Percentiles rank a stretch among this genome's conserved stretches.
Evolutionary conservation across 371 early-diverging fungal genomes (phyloP).

Genomic region (Dentiscutata heterogama): DNA sequence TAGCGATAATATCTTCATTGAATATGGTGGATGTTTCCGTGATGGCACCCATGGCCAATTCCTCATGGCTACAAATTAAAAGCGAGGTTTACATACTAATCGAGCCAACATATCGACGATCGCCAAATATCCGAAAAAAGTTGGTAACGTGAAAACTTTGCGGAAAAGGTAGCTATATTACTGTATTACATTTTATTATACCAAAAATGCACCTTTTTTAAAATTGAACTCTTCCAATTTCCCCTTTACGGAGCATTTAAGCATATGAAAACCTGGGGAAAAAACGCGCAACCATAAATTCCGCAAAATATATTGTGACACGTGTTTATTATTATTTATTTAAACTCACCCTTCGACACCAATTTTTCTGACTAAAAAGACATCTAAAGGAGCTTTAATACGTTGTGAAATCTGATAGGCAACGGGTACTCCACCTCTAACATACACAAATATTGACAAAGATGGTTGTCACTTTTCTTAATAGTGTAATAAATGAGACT

Average conservation of each 20-base stretch:
- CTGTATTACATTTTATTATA: no score
- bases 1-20: constrained; percentile 27
- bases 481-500: neutral
- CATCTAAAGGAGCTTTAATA: constrained; percentile 39
- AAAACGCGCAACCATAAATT: neutral
- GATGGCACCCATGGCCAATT: constrained; percentile 45
- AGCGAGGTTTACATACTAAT: neutral
- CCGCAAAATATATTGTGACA: neutral
- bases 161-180: no score
- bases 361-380: constrained; percentile 45
- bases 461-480: neutral
- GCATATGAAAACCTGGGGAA: no score
- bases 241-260: no score
- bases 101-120: no score
- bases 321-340: neutral
- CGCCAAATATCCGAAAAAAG: no score
- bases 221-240: no score
- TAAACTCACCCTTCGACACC: constrained; percentile 44
- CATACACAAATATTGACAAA: neutral
- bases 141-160: no score
- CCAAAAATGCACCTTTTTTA: no score
- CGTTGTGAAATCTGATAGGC: constrained; percentile 38
- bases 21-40: constrained; percentile 21
- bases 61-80: constrained; percentile 24
- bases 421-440: constrained; percentile 46